Base-by-base conservation (phyloP, 1,139 yeast species). In the Lodderomyces oxycetoniae region DNA sequence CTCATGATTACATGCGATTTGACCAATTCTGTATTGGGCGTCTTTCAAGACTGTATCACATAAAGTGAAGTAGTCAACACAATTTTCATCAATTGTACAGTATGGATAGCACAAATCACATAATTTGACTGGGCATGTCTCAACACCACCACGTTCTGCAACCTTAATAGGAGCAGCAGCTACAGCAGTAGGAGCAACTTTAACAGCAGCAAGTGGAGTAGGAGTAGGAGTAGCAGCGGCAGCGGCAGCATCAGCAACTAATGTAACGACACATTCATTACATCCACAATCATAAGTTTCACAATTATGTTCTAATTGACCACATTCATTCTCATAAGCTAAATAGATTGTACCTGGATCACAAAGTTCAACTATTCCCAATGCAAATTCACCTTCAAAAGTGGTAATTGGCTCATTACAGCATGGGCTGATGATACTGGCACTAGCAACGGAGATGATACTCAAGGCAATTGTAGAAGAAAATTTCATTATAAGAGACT, bases 1-100 rank as follows among this genome's bases (percentile, higher is more conserved):
- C 50, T 65, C 70, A 51, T 64, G 57, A 56, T 64, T 65, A 36
- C 70, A 65, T 38, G 63, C 71, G 51, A 65, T 63, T 33, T 67
- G 58, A 23, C 71, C 71, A 40, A 61, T 50, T 54, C 69, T 58
- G 27, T 61, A 61, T 37, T 53, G 37, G 22, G 50, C 31, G 41
- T 63, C 70, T 16, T 47, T 54, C 44, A 64, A 57, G 42, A 77
- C 52, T 48, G 77, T 63, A 33, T 54, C 70, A 32, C 65, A 56
- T 53, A 82, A 71, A 23, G 64, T 61, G 71, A 82, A 33, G 12
- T 11, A 14, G 13, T 33, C 30, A 15, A 15, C 17, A 22, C 23
- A 14, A 17, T 17, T 22, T 7, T 22, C 25, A 5, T 5, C n/a
- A 22, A 22, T 13, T n/a, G 25, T 22, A 22, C 25, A 22, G 8